Conservation (phyloP, 257 asterid species). For the Misopates orontium region DNA sequence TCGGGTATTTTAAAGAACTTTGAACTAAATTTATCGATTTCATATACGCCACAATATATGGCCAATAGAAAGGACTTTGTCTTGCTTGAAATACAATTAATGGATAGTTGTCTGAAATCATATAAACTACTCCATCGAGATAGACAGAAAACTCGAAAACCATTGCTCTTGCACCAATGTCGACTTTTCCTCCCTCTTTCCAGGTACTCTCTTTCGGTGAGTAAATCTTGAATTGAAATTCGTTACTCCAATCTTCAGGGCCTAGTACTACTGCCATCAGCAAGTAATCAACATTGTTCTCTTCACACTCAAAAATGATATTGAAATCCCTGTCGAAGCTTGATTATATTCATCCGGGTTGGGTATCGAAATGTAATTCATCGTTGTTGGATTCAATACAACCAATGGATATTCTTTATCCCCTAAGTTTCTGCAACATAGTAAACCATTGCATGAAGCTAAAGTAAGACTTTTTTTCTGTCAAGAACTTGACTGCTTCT, state of each 20-base stretch:
- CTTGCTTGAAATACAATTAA: not conserved
- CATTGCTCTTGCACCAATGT: not conserved
- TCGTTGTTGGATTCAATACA: too few relatives aligned
- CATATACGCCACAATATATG: slow-evolving; percentile 20
- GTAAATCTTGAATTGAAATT: not conserved
- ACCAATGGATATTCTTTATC: not conserved
- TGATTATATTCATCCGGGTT: too few relatives aligned
- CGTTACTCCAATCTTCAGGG: not conserved
- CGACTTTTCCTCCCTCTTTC: not conserved
- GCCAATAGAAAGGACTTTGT: not conserved
- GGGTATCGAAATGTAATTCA: too few relatives aligned
- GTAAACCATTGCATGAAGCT: not conserved
- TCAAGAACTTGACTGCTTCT: too few relatives aligned
- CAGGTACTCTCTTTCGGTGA: slow-evolving; percentile 7
- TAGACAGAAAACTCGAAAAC: not conserved
- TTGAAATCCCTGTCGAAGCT: too few relatives aligned
- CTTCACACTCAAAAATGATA: not conserved
- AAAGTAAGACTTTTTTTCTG: not conserved
- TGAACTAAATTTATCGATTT: not conserved
- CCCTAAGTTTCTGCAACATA: not conserved
- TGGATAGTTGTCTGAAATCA: not conserved
- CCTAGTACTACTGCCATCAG: not conserved
- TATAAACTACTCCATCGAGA: not conserved
- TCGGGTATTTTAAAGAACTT: slow-evolving; percentile 10
- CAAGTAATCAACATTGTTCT: not conserved